Percentiles rank a stretch among this genome's conserved stretches.
These are phyloP conservation scores for Venturia nashicola DNA, from an alignment of 2,329 filamentous ascomycete genomes.

Conservation along the genomic window DNA sequence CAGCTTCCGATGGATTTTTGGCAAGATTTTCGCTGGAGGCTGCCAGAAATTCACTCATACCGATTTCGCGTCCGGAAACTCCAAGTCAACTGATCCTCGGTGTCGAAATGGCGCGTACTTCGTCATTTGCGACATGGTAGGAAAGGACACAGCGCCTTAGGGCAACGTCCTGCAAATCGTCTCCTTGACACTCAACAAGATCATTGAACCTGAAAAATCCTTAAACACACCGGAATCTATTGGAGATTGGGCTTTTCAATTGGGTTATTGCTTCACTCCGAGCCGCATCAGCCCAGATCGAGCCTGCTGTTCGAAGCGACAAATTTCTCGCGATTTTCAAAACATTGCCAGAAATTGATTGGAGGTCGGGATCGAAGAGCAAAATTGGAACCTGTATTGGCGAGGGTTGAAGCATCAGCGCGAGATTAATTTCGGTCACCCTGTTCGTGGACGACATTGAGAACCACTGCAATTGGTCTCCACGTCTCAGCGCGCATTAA, in stretches of 20 bases:
- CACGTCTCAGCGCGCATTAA: conserved; percentile 25
- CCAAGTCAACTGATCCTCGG: not conserved
- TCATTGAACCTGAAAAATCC: not conserved
- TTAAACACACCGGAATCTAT: not conserved
- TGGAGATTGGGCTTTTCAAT: not conserved
- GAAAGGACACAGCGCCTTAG: not conserved
- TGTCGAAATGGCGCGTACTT: not conserved
- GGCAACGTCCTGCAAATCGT: not conserved
- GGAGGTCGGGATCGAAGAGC: not conserved
- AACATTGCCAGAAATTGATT: not conserved
- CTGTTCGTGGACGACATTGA: not conserved
- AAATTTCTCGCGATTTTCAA: not conserved
- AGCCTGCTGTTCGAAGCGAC: not conserved
- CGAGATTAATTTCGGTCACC: not conserved
- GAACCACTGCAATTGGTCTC: conserved; percentile 13
- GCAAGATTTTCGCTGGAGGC: not conserved
- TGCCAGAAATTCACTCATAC: not conserved
- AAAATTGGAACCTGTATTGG: not conserved
- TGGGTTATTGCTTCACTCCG: not conserved
- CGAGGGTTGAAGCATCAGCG: not conserved
- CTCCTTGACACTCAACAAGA: not conserved
- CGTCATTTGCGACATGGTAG: not conserved
- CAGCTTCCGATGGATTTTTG: not conserved
- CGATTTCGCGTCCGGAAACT: not conserved
- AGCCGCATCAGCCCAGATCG: not conserved